phyloP scores from a whole-genome alignment of 2,329 filamentous ascomycete genomes.

The Hymenoscyphus albidus region DNA sequence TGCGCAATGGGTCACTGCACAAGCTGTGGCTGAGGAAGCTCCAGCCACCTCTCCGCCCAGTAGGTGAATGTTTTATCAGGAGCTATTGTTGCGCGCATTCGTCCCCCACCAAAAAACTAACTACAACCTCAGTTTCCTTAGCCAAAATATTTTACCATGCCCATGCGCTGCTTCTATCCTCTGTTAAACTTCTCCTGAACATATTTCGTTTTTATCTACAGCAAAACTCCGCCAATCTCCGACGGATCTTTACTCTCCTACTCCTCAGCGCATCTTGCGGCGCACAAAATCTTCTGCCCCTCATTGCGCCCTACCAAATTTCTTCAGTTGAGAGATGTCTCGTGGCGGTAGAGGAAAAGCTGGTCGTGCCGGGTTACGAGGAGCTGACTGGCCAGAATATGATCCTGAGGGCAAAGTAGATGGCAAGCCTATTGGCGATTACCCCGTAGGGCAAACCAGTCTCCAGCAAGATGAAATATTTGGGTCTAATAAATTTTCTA shows the following conservation, averaged over 20 bases:
- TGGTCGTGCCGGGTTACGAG: slow-evolving; percentile 28
- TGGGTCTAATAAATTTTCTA: slow-evolving; percentile 11
- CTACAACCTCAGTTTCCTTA: neutral
- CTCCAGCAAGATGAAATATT: neutral
- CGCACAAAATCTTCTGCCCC: neutral
- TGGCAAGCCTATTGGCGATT: slow-evolving; percentile 43
- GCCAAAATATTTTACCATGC: neutral
- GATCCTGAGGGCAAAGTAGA: slow-evolving; percentile 32
- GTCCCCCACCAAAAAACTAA: neutral
- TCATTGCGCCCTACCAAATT: neutral
- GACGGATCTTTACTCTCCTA: neutral
- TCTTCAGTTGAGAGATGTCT: neutral
- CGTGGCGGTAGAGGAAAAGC: slow-evolving; percentile 35
- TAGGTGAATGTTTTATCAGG: too few relatives aligned
- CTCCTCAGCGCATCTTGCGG: neutral
- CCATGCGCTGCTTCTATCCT: neutral
- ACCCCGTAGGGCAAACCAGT: slow-evolving; percentile 39
- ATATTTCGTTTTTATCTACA: neutral
- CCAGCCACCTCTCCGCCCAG: too few relatives aligned
- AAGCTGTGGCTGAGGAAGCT: too few relatives aligned
- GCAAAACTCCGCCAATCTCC: neutral
- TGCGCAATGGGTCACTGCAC: too few relatives aligned
- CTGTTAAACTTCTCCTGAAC: neutral
- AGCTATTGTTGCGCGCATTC: neutral
- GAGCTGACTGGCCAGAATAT: slow-evolving; percentile 31